These are phyloP conservation scores for Citrullus mucosospermus DNA, from an alignment of 306 rosid species.

Conservation along the genomic window DNA sequence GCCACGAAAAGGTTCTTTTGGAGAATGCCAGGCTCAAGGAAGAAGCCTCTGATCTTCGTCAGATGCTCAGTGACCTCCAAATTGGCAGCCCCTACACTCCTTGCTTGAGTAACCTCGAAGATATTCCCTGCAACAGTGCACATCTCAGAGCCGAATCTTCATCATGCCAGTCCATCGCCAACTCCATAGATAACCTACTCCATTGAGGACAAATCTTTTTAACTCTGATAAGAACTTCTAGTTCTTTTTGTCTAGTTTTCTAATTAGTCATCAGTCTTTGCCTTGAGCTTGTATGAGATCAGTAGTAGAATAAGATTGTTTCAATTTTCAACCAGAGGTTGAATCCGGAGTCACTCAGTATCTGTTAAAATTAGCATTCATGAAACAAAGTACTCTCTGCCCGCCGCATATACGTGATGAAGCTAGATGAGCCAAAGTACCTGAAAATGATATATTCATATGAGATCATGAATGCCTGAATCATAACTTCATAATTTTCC, in stretches of 20 bases:
- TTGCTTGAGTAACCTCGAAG: conserved; percentile 31
- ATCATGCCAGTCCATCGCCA: conserved; percentile 29
- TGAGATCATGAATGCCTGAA: conserved; percentile 12
- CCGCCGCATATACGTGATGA: conserved; percentile 45
- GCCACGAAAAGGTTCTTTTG: conserved; percentile 40
- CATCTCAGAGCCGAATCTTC: conserved; percentile 32
- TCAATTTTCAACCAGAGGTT: neutral
- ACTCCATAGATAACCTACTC: conserved; percentile 24
- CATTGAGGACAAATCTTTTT: conserved; percentile 18
- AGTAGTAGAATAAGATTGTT: conserved; percentile 5
- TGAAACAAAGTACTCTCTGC: conserved; percentile 10
- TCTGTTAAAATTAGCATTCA: conserved; percentile 7
- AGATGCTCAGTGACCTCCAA: conserved; percentile 49
- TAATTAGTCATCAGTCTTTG: conserved; percentile 13
- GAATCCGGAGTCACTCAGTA: neutral
- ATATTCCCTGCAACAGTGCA: conserved; percentile 36
- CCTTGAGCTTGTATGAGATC: conserved; percentile 6
- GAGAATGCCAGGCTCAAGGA: conserved; percentile 67
- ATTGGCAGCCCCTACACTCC: conserved; percentile 37
- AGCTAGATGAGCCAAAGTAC: conserved; percentile 20
- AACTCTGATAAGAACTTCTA: conserved; percentile 15
- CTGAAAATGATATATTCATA: conserved; percentile 17
- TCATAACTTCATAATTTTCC: conserved; percentile 16
- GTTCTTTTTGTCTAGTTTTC: conserved; percentile 14
- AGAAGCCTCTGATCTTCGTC: conserved; percentile 59